Evolutionary conservation across 768 basidiomycete species (phyloP), one percentile per base, ranked within the genome.

Genomic region (Suillus occidentalis): DNA sequence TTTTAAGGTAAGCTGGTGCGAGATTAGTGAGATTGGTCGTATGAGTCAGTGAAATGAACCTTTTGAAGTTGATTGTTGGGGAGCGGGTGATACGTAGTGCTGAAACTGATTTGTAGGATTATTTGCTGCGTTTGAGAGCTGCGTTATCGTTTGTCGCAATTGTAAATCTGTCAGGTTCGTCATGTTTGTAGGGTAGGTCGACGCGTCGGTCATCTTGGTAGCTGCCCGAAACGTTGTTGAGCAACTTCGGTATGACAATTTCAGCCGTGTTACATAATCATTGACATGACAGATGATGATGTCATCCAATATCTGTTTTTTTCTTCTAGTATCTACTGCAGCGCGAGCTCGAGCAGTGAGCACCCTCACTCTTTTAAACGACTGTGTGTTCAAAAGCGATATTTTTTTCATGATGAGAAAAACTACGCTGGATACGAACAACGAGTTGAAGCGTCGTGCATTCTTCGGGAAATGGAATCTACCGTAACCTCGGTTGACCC

Each of bases 81-180:
- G 70, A 62, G 77, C 69, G 14, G 77, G 60, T 37, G 76, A 66
- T 53, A 70, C 65, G 70, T 76, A 76, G 37, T 75, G 68, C 61
- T 78, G 80, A 43, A 78, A 74, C 57, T 80, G 79, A 52, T 68
- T 73, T 18, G 58, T 59, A n/a, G 61, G 72, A 37, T 10, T 67
- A 9, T 74, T 74, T 14, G 76, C 77, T 16, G 81, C 80, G 2
- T 75, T 80, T 56, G 79, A 80, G 10, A 82, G 69, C 70, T 89
- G 87, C 4, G 77, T 84, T 64, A 89, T 84, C 20, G 87, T 86
- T 71, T 89, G 87, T 34, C 82, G 79, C 55, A 91, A 81, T 68
- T 90, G 88, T 60, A 82, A 79, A 72, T 89, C 89, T 1, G 88
- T 80, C 80, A 91, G 84, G 62, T 68, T 76, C 36, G 76, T 75